phyloP scores from a whole-genome alignment of 2,329 filamentous ascomycete species.

The Cytospora mali region DNA sequence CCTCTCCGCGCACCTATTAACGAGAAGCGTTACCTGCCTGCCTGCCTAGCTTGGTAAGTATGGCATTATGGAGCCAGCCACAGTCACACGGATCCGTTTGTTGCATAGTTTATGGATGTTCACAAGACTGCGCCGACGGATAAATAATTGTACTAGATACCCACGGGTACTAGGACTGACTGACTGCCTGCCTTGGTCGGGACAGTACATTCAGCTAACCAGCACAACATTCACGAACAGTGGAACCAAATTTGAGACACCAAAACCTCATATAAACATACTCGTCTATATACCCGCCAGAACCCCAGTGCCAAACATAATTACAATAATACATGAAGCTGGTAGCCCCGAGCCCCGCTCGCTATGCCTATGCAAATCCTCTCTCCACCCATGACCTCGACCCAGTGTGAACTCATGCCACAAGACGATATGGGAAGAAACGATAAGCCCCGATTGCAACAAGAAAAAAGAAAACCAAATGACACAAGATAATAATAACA shows the following conservation, averaged over 20 bases:
- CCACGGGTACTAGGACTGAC: too few species aligned
- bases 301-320: not conserved
- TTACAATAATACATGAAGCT: not conserved
- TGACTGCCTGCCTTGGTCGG: too few species aligned
- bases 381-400: not conserved
- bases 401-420: not conserved
- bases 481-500: not conserved
- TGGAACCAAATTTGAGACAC: not conserved
- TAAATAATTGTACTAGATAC: too few species aligned
- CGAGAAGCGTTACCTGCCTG: not conserved
- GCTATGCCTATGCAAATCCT: not conserved
- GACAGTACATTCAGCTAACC: not conserved
- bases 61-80: not conserved
- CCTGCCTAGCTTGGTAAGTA: too few species aligned
- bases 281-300: not conserved
- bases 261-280: not conserved
- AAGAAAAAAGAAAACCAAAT: not conserved
- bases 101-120: too few species aligned
- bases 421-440: not conserved
- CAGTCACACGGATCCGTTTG: too few species aligned
- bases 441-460: too few species aligned
- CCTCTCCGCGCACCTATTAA: not conserved
- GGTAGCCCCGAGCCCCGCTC: not conserved
- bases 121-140: too few species aligned
- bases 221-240: not conserved